Evolutionary conservation across 352 stramenopile genomes (phyloP), one percentile per base, ranked within the genome.

Genomic region (Pythium rhizo-oryzae): DNA sequence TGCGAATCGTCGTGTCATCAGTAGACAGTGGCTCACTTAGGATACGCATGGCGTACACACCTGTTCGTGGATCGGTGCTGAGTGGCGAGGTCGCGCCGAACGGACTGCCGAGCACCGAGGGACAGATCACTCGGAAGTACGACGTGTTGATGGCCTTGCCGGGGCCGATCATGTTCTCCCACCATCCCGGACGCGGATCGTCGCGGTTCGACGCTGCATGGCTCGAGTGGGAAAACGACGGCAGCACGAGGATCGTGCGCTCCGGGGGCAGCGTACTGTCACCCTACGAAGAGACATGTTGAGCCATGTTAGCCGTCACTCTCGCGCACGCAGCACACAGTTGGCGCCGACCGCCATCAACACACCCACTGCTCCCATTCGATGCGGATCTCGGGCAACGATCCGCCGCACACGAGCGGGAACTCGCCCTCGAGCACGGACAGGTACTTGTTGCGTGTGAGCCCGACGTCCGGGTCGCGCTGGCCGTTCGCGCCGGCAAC

Each of bases 61-160:
- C 82, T 21, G 85, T 94, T 9, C 74, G 69, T 1, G 84, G 87
- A 46, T 96, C 80, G 18, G 80, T 74, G 1, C 62, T 79, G 37
- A 91, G 43, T 18, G 90, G 89, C 0, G 86, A 96, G 0, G 89
- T 96, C 24, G 89, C 90, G 18, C 90, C 86, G 37, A 92, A 96
- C 19, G 90, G 90, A 65, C 87, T 96, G 43, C 90, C 90, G 50
- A 97, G 80, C 19, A 91, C 84, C 0, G 84, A 93, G 18, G 87
- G 81, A 51, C 85, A 94, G 59, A 96, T 94, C 37, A 97, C 89
- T 44, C 86, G 87, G 59, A 96, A 97, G 74, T 85, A 91, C 23
- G 89, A 94, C 65, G 87, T 96, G 75, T 94, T 93, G 73, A 96
- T 94, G 62, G 83, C 83, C 54, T 92, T 91, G 47, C 87, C 86